Evolutionary conservation across 306 rosid genomes (phyloP).

Genomic region (Oemleria cerasiformis): DNA sequence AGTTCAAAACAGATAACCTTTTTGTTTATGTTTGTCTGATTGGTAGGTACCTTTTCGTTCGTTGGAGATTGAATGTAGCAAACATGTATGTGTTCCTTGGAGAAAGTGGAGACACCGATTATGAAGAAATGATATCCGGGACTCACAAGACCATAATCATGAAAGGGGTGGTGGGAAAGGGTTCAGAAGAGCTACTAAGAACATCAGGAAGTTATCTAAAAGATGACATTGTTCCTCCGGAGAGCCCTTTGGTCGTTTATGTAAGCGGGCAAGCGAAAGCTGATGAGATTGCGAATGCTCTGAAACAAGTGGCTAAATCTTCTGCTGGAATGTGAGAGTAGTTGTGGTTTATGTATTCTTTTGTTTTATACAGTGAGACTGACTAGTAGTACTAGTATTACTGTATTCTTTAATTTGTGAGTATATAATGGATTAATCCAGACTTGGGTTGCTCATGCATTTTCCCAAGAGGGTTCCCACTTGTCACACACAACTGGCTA

Average conservation of each 20-base stretch:
- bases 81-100: constrained; percentile 84
- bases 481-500: neutral
- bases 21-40: neutral
- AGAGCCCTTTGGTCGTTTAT: constrained; percentile 47
- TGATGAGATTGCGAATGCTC: constrained; percentile 39
- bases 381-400: neutral
- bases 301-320: constrained; percentile 37
- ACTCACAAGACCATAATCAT: constrained; percentile 72
- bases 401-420: neutral
- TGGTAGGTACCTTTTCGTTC: constrained; percentile 78
- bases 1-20: constrained; percentile 6
- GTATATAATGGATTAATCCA: neutral
- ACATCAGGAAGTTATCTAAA: constrained; percentile 69
- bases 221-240: constrained; percentile 63
- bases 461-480: neutral
- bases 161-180: constrained; percentile 59
- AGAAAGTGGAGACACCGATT: constrained; percentile 81
- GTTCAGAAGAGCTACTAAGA: constrained; percentile 61
- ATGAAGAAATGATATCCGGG: constrained; percentile 86
- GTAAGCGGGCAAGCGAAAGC: constrained; percentile 32
- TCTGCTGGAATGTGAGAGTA: constrained; percentile 35
- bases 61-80: constrained; percentile 79
- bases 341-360: neutral
- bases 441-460: neutral
- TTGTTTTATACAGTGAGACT: neutral